These are phyloP conservation scores for Phialophora macrospora DNA, from an alignment of 2,329 filamentous ascomycete species.

Conservation along the genomic window DNA sequence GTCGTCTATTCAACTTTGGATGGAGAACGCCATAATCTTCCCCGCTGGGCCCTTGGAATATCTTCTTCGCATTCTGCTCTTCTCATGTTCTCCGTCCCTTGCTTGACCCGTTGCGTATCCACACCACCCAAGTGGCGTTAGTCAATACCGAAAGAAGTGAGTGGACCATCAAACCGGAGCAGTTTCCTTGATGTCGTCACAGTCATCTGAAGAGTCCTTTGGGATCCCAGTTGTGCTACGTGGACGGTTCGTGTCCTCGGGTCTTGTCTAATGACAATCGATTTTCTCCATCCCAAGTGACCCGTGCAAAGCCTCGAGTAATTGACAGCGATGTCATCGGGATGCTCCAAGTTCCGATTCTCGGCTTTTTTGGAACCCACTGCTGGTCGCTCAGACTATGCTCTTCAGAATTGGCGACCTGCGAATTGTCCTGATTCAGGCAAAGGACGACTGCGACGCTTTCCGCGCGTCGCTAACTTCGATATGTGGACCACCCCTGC, in stretches of 20 bases:
- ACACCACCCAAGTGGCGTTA: background rate
- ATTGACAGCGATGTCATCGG: no score
- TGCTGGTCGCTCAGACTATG: background rate
- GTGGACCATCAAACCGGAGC: background rate
- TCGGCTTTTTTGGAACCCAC: background rate
- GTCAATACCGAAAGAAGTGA: background rate
- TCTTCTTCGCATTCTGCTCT: background rate
- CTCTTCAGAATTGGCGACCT: background rate
- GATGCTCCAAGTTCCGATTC: background rate
- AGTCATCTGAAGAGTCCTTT: background rate
- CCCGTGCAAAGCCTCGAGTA: background rate
- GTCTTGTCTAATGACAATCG: background rate
- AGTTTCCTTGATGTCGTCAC: background rate
- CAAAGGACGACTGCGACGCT: background rate
- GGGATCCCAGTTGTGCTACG: background rate
- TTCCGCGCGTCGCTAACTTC: background rate
- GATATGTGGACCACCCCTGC: background rate
- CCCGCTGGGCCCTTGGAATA: no score
- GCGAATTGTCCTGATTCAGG: background rate
- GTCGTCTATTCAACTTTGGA: conserved; percentile 7
- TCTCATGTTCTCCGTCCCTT: background rate
- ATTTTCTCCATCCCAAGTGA: background rate
- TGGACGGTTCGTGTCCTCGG: background rate
- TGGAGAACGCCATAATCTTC: background rate
- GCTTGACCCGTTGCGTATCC: background rate